Evolutionary conservation across 73 alveolate species (phyloP).

Genomic region (Paramecium sexaurelia): DNA sequence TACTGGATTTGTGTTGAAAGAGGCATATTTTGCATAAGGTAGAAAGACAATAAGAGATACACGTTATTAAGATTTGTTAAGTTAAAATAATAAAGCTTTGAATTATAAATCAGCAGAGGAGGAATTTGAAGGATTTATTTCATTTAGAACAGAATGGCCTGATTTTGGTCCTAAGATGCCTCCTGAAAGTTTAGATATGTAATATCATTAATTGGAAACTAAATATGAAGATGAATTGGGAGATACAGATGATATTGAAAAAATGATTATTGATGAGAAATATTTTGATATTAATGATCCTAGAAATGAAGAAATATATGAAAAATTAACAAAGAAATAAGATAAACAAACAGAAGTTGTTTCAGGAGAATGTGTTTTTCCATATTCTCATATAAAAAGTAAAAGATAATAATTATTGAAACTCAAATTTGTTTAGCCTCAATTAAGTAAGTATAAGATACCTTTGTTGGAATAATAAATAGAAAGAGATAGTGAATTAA

Average conservation of each 20-base stretch:
- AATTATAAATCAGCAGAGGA: neutral
- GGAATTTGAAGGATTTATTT: conserved; percentile 80
- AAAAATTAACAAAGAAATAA: conserved; percentile 80
- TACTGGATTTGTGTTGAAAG: conserved; percentile 88
- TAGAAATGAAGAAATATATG: conserved; percentile 87
- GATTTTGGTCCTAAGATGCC: conserved; percentile 98
- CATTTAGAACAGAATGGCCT: conserved; percentile 97
- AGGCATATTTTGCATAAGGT: conserved; percentile 68
- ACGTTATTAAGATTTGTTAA: conserved; percentile 36
- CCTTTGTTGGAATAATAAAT: conserved; percentile 87
- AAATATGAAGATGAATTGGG: conserved; percentile 76
- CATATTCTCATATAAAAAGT: conserved; percentile 72
- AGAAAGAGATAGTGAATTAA: conserved; percentile 49
- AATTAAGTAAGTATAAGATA: conserved; percentile 70
- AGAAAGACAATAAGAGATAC: conserved; percentile 49
- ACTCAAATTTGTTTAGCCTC: conserved; percentile 72
- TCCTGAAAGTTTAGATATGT: conserved; percentile 74
- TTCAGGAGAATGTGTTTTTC: conserved; percentile 85
- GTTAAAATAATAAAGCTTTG: neutral
- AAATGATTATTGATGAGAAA: conserved; percentile 71
- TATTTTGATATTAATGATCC: conserved; percentile 98
- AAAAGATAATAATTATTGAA: conserved; percentile 81
- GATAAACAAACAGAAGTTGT: conserved; percentile 79
- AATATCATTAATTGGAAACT: conserved; percentile 24
- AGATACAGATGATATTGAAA: conserved; percentile 76